Evolutionary conservation across 768 basidiomycete genomes (phyloP).

Genomic region (Kockovaella imperatae): DNA sequence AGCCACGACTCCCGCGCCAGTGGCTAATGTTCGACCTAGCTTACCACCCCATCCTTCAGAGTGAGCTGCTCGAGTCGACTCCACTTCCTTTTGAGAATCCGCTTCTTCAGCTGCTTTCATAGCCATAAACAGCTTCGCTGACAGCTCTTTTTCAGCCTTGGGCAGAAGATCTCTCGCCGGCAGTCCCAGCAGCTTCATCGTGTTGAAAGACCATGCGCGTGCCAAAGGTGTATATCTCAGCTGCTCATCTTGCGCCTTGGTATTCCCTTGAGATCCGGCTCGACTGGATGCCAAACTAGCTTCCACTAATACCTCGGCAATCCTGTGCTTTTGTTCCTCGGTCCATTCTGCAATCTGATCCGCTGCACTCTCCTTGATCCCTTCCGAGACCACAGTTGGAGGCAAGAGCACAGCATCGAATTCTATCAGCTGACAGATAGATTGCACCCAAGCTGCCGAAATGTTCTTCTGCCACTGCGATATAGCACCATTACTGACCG

Average conservation of each 20-base stretch:
- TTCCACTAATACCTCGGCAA: conserved; percentile 29
- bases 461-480: conserved; percentile 16
- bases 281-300: conserved; percentile 22
- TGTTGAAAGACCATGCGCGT: conserved; percentile 22
- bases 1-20: conserved; percentile 45
- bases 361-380: conserved; percentile 9
- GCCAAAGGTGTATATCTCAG: conserved; percentile 37
- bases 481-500: no score
- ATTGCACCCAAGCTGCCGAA: conserved; percentile 20
- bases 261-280: conserved; percentile 10
- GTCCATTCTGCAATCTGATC: conserved; percentile 26
- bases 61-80: conserved; percentile 30
- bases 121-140: conserved; percentile 32
- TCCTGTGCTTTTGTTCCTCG: conserved; percentile 11
- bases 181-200: conserved; percentile 27
- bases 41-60: conserved; percentile 47
- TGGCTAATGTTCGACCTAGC: conserved; percentile 43
- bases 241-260: conserved; percentile 22
- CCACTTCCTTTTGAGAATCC: conserved; percentile 11
- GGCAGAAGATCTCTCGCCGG: conserved; percentile 16
- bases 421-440: conserved; percentile 27
- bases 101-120: conserved; percentile 27
- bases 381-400: conserved; percentile 7
- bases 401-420: conserved; percentile 22
- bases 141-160: conserved; percentile 30